These are phyloP conservation scores for Solanum hybrid DNA, from an alignment of 305 asterid species.

Conservation along the genomic window DNA sequence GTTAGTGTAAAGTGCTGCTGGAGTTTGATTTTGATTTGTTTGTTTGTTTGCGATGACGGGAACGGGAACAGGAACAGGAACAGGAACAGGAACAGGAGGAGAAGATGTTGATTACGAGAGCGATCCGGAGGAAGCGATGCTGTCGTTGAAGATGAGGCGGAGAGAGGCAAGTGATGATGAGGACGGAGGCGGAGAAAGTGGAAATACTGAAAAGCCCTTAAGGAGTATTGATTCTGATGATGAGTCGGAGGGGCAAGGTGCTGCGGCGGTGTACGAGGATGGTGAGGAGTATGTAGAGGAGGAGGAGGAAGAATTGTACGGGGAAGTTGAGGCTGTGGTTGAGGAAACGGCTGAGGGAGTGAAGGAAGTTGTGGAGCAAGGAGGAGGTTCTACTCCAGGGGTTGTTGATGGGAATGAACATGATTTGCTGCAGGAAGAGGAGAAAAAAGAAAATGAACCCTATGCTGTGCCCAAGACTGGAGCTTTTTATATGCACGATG, in stretches of 20 bases:
- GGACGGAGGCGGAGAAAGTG: conserved; percentile 17
- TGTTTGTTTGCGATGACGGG: conserved; percentile 32
- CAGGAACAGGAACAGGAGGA: conserved; percentile 16
- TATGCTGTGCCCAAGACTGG: conserved; percentile 95
- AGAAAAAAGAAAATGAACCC: conserved; percentile 77
- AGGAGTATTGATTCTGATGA: conserved; percentile 57
- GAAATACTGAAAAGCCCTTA: conserved; percentile 23
- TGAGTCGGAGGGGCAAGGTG: conserved; percentile 69
- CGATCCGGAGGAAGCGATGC: conserved; percentile 93
- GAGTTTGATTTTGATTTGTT: background rate
- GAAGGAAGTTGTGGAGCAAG: conserved; percentile 3
- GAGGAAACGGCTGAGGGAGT: conserved; percentile 9
- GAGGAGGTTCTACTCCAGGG: background rate
- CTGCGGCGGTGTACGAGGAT: conserved; percentile 54
- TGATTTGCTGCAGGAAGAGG: conserved; percentile 30
- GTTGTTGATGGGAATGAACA: conserved; percentile 15
- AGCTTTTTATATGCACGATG: conserved; percentile 98
- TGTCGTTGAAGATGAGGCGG: conserved; percentile 81
- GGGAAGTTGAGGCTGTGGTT: conserved; percentile 22
- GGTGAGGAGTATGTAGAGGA: background rate
- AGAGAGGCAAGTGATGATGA: conserved; percentile 92
- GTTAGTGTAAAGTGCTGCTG: background rate
- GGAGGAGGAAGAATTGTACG: conserved; percentile 19
- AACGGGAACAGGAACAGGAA: conserved; percentile 15
- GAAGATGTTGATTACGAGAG: conserved; percentile 84